Base-by-base conservation (phyloP, 2,329 filamentous ascomycete genomes). In the Epichloe uncinata region DNA sequence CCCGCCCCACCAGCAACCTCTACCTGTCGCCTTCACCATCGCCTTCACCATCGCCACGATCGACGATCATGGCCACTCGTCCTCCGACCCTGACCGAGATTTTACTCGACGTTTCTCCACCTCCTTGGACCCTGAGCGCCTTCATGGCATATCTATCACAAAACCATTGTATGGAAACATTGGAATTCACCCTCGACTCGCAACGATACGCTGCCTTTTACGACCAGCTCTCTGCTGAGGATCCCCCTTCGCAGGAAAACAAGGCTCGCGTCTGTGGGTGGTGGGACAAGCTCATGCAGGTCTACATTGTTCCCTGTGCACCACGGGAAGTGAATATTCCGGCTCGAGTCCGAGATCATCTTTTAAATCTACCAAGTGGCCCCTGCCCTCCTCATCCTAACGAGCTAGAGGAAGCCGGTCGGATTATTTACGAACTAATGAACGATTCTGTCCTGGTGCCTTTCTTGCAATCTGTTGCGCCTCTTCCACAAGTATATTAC, bases 61-160 rank as follows among this genome's bases (percentile, higher is more conserved):
- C 57, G 53, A 57, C 54, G 45, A 63, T 62, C 50, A 65, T 64
- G 59, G 58, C 61, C 16, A 56, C 62, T 47, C 57, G 58, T 16
- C 71, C 69, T 30, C 91, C 88, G 42, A 85, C 87, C 33, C 73
- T 98, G 46, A 78, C 83, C 52, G 91, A 97, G 60, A 94, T 98
- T 30, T 78, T 98, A 42, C 79, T 86, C 56, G 93, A 96, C 68
- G 80, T 79, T 42, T 87, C 93, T 36, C 82, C 87, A 8, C 82
- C 88, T 40, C 93, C 93, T 57, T 97, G 88, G 77, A 95, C 90
- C 0, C 74, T 96, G 8, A 83, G 81, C 53, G 91, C 91, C 34
- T 97, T 97, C 67, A 97, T 93, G 81, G 90, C 90, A 50, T 97
- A 95, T 61, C 77, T 97, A 4, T 96, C 91, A 1, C 90, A 95